Percentiles rank a stretch among this genome's conserved stretches.
These are phyloP conservation scores for Aspergillus pseudoterreus DNA, from an alignment of 2,329 filamentous ascomycete species.

Conservation along the genomic window DNA sequence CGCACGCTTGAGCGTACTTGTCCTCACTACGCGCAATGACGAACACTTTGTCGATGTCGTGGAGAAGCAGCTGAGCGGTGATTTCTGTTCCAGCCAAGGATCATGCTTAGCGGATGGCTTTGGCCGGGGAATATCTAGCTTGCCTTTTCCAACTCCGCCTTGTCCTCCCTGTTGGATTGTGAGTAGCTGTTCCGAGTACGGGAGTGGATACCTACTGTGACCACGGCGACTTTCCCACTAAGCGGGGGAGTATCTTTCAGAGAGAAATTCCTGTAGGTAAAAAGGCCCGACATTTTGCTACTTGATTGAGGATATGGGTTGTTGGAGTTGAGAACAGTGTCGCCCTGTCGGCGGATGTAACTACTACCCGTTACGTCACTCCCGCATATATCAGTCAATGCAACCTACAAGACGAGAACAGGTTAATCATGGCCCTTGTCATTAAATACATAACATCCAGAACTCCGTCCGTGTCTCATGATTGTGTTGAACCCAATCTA, in stretches of 20 bases:
- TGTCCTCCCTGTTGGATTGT: conserved; percentile 20
- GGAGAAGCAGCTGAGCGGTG: conserved; percentile 27
- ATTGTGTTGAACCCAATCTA: conserved; percentile 17
- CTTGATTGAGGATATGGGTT: not conserved
- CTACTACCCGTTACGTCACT: not conserved
- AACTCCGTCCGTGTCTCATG: conserved; percentile 5
- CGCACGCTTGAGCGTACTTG: conserved; percentile 20
- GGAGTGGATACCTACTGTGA: conserved; percentile 22
- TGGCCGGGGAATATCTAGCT: not conserved
- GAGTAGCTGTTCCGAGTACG: no score
- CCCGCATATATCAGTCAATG: not conserved
- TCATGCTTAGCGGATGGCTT: no score
- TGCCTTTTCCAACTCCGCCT: conserved; percentile 27
- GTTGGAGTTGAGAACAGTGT: not conserved
- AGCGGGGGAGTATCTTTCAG: conserved; percentile 24
- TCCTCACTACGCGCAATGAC: conserved; percentile 23
- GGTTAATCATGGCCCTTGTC: not conserved
- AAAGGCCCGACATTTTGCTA: conserved; percentile 21
- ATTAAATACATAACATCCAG: not conserved
- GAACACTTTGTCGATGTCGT: conserved; percentile 26
- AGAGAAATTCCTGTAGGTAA: conserved; percentile 26
- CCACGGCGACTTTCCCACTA: conserved; percentile 25
- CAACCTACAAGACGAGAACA: not conserved
- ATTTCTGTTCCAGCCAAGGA: conserved; percentile 17
- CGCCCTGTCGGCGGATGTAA: not conserved